A percentile compares a stretch with the other conserved stretches of the same genome.
Evolutionary conservation across 2,329 filamentous ascomycete species (phyloP).

Genomic region (Hawksworthiomyces lignivorus): DNA sequence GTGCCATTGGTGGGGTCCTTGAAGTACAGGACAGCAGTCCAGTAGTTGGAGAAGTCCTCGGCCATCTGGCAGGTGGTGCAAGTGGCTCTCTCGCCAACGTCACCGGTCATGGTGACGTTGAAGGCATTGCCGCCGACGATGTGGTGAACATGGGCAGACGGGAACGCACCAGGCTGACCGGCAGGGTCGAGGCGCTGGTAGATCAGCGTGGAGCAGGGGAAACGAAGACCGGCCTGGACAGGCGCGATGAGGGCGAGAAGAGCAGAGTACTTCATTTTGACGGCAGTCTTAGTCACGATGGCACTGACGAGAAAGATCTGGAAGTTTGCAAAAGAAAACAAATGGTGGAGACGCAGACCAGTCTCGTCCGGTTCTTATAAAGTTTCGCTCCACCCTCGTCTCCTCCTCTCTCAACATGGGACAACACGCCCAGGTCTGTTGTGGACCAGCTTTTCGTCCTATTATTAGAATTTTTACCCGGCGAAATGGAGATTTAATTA

Average conservation of each 20-base stretch:
- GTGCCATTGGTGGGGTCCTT: constrained; percentile 20
- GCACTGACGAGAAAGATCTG: no score
- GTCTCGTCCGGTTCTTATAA: no score
- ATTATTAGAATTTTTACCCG: no score
- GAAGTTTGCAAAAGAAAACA: no score
- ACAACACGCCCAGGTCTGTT: no score
- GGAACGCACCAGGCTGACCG: constrained; percentile 15
- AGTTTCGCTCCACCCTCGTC: no score
- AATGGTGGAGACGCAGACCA: no score
- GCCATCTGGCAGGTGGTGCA: constrained; percentile 23
- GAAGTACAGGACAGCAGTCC: constrained; percentile 20
- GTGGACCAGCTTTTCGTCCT: no score
- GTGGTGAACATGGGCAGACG: constrained; percentile 17
- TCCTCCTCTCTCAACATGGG: no score
- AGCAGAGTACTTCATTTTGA: constrained; percentile 13
- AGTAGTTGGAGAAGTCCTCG: constrained; percentile 23
- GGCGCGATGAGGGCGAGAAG: constrained; percentile 10
- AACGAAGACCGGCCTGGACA: constrained; percentile 19
- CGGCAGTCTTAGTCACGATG: neutral
- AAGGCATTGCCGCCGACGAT: constrained; percentile 20
- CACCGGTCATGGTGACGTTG: constrained; percentile 19
- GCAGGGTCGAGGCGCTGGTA: constrained; percentile 19
- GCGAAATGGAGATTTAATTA: no score
- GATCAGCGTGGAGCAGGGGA: constrained; percentile 21
- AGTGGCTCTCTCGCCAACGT: constrained; percentile 16